Base-by-base conservation (phyloP, 495 filamentous ascomycete genomes). In the Hypoxylon lienhwacheense region DNA sequence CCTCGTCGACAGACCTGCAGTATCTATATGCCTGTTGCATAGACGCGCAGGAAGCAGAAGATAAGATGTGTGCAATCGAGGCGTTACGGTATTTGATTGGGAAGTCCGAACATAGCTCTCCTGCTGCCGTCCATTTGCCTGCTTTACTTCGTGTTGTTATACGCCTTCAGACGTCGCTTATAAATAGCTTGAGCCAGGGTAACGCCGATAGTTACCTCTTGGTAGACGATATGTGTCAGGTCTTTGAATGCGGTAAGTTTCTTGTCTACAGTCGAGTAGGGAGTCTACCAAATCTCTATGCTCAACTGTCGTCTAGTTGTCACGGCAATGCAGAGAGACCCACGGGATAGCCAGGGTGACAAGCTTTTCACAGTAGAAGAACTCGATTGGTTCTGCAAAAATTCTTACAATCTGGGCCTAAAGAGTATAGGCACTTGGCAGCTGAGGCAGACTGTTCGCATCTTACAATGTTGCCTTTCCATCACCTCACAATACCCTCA, bases 341-440 rank as follows among this genome's bases (percentile, higher is more conserved):
- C 58, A 55, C 39, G 58, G 14, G 53, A 67, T 47, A 25, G 53
- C 37, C 49, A 64, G 19, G 50, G 67, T 61, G 47, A 63, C 24
- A 66, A 65, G 19, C 51, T 78, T 10, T 86, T 87, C 66, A 79
- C 71, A 1, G 35, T 77, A 15, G 69, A 70, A 19, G 89, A 95
- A 51, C 72, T 92, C 2, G 77, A 92, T 63, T 93, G 90, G 89
- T 89, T 95, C 67, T 84, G 82, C 36, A 80, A 82, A 45, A 90
- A 85, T 56, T 80, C 82, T 5, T 95, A 93, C 67, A 90, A 91
- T 56, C 65, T 89, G 17, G 80, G 83, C 0, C 64, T 91, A 1
- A 82, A 84, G 55, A 71, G 80, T 29, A 80, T 81, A 25, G 73
- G 73, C 0, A 66, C 56, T 8, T 84, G 86, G 76, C 62, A 77